These are phyloP conservation scores for Blastosporella zonata DNA, from an alignment of 1,284 basidiomycete genomes.

Conservation along the genomic window DNA sequence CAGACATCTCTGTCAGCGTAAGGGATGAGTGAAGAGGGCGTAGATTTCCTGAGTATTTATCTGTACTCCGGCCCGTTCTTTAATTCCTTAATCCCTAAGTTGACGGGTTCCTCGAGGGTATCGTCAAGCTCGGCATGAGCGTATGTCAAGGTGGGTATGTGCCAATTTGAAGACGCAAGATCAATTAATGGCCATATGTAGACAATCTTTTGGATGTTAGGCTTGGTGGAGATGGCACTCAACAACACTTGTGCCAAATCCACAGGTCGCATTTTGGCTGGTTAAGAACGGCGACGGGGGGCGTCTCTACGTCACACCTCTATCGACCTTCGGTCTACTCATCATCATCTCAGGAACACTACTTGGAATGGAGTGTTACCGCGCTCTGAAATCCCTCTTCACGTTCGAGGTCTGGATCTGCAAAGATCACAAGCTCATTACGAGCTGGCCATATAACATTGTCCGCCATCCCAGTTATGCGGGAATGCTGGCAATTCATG, in stretches of 20 bases:
- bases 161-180: no score
- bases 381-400: slow-evolving; percentile 9
- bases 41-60: no score
- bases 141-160: neutral
- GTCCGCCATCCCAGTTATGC: slow-evolving; percentile 17
- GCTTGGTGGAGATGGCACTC: neutral
- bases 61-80: no score
- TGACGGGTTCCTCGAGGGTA: neutral
- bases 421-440: slow-evolving; percentile 13
- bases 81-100: no score
- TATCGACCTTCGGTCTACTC: neutral
- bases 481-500: slow-evolving; percentile 6
- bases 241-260: neutral
- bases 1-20: no score
- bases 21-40: no score
- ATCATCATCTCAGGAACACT: slow-evolving; percentile 1
- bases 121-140: neutral
- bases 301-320: slow-evolving; percentile 1
- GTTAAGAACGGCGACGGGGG: neutral
- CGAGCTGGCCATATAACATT: slow-evolving; percentile 14
- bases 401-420: slow-evolving; percentile 14
- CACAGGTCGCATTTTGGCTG: neutral
- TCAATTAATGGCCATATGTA: no score
- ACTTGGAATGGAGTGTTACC: slow-evolving; percentile 13
- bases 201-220: neutral